A percentile compares a stretch with the other conserved stretches of the same genome.
phyloP scores from a whole-genome alignment of 2,329 filamentous ascomycete genomes.

The Trichoderma atrobrunneum region DNA sequence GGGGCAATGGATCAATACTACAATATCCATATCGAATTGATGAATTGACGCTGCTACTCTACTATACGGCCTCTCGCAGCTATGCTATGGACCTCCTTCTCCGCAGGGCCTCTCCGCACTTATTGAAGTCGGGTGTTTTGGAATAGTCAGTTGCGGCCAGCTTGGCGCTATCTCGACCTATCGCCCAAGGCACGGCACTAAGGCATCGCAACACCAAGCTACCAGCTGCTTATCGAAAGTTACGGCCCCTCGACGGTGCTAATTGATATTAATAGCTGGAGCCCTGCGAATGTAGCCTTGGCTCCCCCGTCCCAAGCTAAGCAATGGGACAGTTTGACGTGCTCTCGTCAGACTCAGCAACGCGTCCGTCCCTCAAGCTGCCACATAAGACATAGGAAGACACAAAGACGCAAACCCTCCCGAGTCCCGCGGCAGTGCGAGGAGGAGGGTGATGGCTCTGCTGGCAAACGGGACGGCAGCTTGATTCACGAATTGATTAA shows the following conservation, averaged over 20 bases:
- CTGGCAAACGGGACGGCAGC: background rate
- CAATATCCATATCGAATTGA: background rate
- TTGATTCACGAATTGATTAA: background rate
- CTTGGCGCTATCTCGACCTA: background rate
- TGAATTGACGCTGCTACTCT: background rate
- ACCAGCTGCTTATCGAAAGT: background rate
- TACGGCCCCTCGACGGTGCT: background rate
- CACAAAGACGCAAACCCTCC: background rate
- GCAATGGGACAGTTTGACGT: background rate
- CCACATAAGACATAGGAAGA: constrained; percentile 3
- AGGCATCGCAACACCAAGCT: background rate
- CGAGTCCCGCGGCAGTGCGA: background rate
- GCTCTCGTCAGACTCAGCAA: constrained; percentile 13
- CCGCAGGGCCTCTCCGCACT: background rate
- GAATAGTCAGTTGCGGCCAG: background rate
- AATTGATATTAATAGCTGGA: constrained; percentile 4
- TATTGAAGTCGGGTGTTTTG: background rate
- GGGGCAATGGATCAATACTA: background rate
- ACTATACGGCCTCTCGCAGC: background rate
- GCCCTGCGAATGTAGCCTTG: background rate
- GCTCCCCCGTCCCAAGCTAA: background rate
- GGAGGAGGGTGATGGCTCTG: background rate
- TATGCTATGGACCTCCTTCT: background rate
- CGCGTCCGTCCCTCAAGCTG: constrained; percentile 8
- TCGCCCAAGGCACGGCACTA: background rate